Base-by-base conservation (phyloP, 2,329 filamentous ascomycete species). In the Fusarium concolor region DNA sequence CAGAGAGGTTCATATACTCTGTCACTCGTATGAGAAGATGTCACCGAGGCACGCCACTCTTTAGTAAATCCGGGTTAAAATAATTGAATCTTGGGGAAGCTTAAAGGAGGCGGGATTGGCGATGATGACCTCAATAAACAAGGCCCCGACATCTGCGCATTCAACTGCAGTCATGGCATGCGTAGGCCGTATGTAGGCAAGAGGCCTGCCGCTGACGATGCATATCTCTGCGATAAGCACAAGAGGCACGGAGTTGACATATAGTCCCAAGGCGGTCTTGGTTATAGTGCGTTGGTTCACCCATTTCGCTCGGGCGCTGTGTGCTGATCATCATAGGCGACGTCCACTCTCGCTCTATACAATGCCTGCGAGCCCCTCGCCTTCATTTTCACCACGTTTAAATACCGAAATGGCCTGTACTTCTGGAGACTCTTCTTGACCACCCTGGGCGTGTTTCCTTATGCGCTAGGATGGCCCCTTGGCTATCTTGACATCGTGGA, bases 291-390 rank as follows among this genome's bases (percentile, higher is more conserved):
- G 38, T 78, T 76, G 4, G 66, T 42, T 18, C 24, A 10, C 17
- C 10, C 28, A 12, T 69, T 73, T 72, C 75, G 62, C 64, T 66
- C 10, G 44, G 71, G 9, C 76, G 76, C 64, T 74, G 26, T 6
- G 37, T 35, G 29, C 33, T 42, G 42, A 35, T 35, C 8, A 15
- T 47, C 14, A 4, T 15, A 65, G 50, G 33, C 37, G 4, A 55
- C 46, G 11, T 65, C 47, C 2, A 37, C 49, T 10, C 12, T 66
- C 12, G 52, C 56, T 12, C n/a, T 56, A 3, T 62, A 55, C 37
- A 68, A 62, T 9, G n/a, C 50, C 12, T 50, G n/a, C 18, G 65
- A 62, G 7, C 52, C 62, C 10, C 24, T 56, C 18, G 43, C 35
- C 5, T 43, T 68, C 15, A 61, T 56, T 24, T 61, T 61, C 11